Evolutionary conservation across 1,284 basidiomycete species (phyloP).

Genomic region (Schizopora paradoxa): DNA sequence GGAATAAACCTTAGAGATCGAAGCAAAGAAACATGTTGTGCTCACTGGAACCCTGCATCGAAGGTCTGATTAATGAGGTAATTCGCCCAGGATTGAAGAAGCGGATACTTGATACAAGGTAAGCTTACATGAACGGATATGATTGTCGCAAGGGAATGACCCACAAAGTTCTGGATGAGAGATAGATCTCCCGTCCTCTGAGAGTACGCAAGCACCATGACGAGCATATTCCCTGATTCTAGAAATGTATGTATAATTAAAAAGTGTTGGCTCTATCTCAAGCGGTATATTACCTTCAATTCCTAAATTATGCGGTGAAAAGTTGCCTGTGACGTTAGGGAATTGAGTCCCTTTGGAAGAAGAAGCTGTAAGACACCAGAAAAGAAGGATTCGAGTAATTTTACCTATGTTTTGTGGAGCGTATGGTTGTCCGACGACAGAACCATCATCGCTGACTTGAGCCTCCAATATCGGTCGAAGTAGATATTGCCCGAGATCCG

Average conservation of each 20-base stretch:
- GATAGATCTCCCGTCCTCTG: conserved; percentile 25
- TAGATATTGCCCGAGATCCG: conserved; percentile 33
- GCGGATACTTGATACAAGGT: conserved; percentile 23
- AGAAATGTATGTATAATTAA: background rate
- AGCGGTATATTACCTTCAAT: too few species aligned
- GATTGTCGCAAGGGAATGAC: background rate
- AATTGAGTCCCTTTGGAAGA: conserved; percentile 18
- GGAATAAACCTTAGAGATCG: too few species aligned
- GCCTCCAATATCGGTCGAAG: conserved; percentile 40
- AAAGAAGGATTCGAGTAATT: conserved; percentile 12
- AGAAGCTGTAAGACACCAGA: background rate
- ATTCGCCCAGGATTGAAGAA: conserved; percentile 67
- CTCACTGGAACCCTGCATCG: too few species aligned
- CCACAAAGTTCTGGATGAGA: background rate
- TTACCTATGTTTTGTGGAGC: conserved; percentile 41
- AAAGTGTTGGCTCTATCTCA: too few species aligned
- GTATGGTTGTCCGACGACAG: conserved; percentile 25
- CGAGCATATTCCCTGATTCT: conserved; percentile 37
- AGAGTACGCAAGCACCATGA: conserved; percentile 34
- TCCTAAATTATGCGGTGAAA: conserved; percentile 20
- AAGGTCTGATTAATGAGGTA: conserved; percentile 63
- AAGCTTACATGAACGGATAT: background rate
- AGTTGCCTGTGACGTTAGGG: conserved; percentile 26
- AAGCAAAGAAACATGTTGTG: too few species aligned
- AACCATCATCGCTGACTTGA: conserved; percentile 28